phyloP scores from a whole-genome alignment of 2,329 filamentous ascomycete species.

The Berkeleyomyces basicola region DNA sequence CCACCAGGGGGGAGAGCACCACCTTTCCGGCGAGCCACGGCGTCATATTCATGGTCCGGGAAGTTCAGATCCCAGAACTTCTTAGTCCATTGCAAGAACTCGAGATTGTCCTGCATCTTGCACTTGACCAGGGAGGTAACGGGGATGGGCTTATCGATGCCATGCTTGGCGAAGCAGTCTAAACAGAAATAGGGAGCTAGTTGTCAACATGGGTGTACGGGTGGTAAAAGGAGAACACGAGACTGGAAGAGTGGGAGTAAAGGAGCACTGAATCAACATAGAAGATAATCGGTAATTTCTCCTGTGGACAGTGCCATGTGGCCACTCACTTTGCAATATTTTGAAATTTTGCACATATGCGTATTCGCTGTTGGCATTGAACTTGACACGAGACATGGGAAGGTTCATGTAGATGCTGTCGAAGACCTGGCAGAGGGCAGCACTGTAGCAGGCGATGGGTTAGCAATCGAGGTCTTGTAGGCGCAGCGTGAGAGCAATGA shows the following conservation, averaged over 20 bases:
- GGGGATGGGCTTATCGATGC: conserved; percentile 76
- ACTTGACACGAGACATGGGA: conserved; percentile 91
- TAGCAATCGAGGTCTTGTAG: not conserved
- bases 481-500: not conserved
- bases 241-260: not conserved
- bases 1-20: conserved; percentile 40
- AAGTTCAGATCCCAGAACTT: conserved; percentile 96
- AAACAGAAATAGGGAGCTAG: conserved; percentile 3
- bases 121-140: conserved; percentile 86
- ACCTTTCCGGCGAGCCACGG: conserved; percentile 68
- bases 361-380: conserved; percentile 95
- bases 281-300: not conserved
- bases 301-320: no score
- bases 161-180: conserved; percentile 75
- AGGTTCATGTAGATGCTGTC: conserved; percentile 96
- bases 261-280: not conserved
- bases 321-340: conserved; percentile 69
- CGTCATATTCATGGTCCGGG: conserved; percentile 93
- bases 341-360: conserved; percentile 98
- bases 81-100: conserved; percentile 96
- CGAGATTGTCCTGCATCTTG: conserved; percentile 99
- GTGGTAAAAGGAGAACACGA: conserved; percentile 2
- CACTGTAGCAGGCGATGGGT: conserved; percentile 37
- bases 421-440: conserved; percentile 91
- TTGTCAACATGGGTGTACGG: conserved; percentile 13